These are phyloP conservation scores for Cerrena zonata DNA, from an alignment of 1,284 basidiomycete species.

Conservation along the genomic window DNA sequence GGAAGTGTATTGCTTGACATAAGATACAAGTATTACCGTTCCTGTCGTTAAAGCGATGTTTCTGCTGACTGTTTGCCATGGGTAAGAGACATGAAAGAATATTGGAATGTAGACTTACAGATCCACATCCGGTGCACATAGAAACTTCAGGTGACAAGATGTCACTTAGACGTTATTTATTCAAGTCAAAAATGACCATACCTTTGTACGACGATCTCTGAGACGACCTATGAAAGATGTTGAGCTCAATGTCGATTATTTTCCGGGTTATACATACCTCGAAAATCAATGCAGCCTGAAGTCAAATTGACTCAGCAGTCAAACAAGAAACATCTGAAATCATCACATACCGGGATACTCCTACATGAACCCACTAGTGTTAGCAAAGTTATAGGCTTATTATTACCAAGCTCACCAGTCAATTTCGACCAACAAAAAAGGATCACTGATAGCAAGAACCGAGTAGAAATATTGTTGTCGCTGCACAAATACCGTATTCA, in stretches of 20 bases:
- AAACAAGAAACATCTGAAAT: not conserved
- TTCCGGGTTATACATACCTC: no score
- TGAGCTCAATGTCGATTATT: no score
- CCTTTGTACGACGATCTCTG: not conserved
- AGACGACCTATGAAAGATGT: not conserved
- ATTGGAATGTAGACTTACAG: no score
- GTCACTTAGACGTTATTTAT: no score
- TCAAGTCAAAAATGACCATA: not conserved
- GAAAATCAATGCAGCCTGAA: no score
- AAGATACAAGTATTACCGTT: no score
- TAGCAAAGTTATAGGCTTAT: not conserved
- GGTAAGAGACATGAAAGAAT: no score
- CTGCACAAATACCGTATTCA: not conserved
- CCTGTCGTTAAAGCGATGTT: no score
- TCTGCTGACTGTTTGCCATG: no score
- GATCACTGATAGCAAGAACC: not conserved
- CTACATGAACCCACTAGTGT: not conserved
- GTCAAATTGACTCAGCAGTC: no score
- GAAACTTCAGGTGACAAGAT: no score
- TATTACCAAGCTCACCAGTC: not conserved
- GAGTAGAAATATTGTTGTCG: not conserved
- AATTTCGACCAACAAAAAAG: not conserved
- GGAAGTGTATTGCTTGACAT: no score
- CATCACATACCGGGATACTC: not conserved
- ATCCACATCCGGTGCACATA: not conserved